These are phyloP conservation scores for Neoascochyta sp. DNA, from an alignment of 2,329 filamentous ascomycete genomes.

Conservation along the genomic window DNA sequence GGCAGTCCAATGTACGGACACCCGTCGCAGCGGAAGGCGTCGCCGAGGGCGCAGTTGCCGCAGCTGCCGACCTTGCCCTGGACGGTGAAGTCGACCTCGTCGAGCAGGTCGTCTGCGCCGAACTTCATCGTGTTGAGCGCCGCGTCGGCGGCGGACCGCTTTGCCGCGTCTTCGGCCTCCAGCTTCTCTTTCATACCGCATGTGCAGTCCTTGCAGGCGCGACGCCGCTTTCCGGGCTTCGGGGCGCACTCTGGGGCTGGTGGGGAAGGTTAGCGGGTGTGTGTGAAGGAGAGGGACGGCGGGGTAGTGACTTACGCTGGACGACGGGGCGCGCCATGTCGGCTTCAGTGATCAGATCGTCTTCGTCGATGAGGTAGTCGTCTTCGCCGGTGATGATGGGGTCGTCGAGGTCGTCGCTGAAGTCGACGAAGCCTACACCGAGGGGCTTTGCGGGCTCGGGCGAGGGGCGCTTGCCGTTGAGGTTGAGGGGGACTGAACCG, in stretches of 20 bases:
- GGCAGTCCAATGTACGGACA: slow-evolving; percentile 89
- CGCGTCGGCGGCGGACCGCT: slow-evolving; percentile 62
- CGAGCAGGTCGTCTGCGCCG: slow-evolving; percentile 67
- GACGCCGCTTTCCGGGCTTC: slow-evolving; percentile 80
- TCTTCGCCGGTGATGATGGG: slow-evolving; percentile 57
- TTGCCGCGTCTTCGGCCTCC: slow-evolving; percentile 75
- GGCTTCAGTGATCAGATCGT: slow-evolving; percentile 78
- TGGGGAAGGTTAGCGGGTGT: slow-evolving; percentile 7
- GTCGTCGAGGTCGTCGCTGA: slow-evolving; percentile 60
- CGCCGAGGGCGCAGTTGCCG: slow-evolving; percentile 88
- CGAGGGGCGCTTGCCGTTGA: slow-evolving; percentile 44
- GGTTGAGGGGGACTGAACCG: slow-evolving; percentile 38
- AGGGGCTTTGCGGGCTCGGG: slow-evolving; percentile 35
- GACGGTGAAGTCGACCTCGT: slow-evolving; percentile 95
- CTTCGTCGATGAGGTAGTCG: slow-evolving; percentile 88
- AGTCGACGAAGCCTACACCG: slow-evolving; percentile 53
- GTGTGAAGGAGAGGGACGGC: slow-evolving; percentile 3
- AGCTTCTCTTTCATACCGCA: slow-evolving; percentile 85
- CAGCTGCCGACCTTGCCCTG: slow-evolving; percentile 94
- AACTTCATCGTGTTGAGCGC: slow-evolving; percentile 67
- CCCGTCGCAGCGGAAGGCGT: slow-evolving; percentile 64
- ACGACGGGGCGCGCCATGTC: slow-evolving; percentile 74
- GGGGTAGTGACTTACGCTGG: slow-evolving; percentile 71
- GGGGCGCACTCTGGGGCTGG: slow-evolving; percentile 81
- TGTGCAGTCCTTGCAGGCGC: slow-evolving; percentile 96